Evolutionary conservation across 2,329 filamentous ascomycete genomes (phyloP).

Genomic region (Fusarium illudens): DNA sequence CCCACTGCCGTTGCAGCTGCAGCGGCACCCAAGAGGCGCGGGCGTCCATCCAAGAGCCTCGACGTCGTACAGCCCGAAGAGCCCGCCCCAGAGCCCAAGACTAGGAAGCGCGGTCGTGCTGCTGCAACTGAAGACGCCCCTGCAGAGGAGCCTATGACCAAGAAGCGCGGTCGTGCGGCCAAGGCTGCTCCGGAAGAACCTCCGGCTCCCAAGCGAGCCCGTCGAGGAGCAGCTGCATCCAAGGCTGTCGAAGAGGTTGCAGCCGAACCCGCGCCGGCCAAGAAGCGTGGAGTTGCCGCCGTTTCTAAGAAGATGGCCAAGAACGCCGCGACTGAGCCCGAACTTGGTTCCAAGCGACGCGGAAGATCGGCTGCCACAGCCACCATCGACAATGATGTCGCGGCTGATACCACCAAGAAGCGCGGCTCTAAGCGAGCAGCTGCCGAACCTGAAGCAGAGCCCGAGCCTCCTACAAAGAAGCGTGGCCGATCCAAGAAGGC

Average conservation of each 20-base stretch:
- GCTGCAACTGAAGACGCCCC: constrained; percentile 1
- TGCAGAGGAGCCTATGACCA: constrained; percentile 12
- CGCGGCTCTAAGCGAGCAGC: constrained; percentile 27
- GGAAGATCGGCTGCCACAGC: constrained; percentile 7
- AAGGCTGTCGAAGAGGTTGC: constrained; percentile 7
- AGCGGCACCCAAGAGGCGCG: constrained; percentile 31
- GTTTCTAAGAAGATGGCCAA: constrained; percentile 1
- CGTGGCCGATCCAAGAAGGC: constrained; percentile 32
- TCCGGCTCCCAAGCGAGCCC: constrained; percentile 2
- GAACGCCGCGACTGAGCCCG: constrained; percentile 8
- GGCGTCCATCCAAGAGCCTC: constrained; percentile 28
- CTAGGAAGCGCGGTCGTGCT: constrained; percentile 32
- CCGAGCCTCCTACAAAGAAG: constrained; percentile 33
- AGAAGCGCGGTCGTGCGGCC: constrained; percentile 21
- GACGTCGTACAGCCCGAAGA: neutral
- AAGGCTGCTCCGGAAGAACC: constrained; percentile 13
- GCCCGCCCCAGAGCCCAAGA: constrained; percentile 7
- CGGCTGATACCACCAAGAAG: constrained; percentile 21
- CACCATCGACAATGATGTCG: neutral
- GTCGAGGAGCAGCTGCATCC: constrained; percentile 15
- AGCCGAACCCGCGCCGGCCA: constrained; percentile 8
- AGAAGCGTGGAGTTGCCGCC: constrained; percentile 21
- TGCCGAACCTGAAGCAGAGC: constrained; percentile 11
- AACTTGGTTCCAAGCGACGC: constrained; percentile 20
- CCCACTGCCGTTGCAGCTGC: neutral